Conservation (phyloP, 441 rosid genomes). For the Francoa sonchifolia region DNA sequence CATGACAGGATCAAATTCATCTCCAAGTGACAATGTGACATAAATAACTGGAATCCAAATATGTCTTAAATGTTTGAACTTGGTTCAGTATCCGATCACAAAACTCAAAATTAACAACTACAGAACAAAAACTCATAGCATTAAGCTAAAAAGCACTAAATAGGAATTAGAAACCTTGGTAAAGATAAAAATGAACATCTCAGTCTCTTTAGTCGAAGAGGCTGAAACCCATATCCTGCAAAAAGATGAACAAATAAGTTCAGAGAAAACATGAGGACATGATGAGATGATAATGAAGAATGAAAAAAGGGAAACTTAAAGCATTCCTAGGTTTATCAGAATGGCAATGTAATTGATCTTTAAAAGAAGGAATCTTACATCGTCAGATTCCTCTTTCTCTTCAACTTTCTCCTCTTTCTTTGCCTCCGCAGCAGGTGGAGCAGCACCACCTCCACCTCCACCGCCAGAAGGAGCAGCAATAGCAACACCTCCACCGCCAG, state of each 20-base stretch:
- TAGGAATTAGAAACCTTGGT: conserved; percentile 7
- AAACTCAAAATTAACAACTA: conserved; percentile 18
- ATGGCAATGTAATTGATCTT: background rate
- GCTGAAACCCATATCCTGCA: conserved; percentile 65
- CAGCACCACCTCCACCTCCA: conserved; percentile 27
- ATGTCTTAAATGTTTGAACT: conserved; percentile 9
- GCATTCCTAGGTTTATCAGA: too few species aligned
- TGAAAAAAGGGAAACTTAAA: too few species aligned
- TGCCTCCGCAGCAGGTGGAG: conserved; percentile 50
- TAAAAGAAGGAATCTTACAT: conserved; percentile 23
- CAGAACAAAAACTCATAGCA: conserved; percentile 15
- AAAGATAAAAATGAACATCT: background rate
- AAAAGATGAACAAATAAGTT: background rate
- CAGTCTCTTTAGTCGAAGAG: conserved; percentile 35
- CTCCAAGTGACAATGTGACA: too few species aligned
- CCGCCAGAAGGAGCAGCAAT: conserved; percentile 29
- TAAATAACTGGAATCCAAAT: conserved; percentile 5
- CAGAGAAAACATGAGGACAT: too few species aligned
- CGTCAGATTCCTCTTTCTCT: conserved; percentile 79
- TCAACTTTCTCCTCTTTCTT: conserved; percentile 76
- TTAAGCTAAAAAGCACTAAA: conserved; percentile 7
- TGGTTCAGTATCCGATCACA: conserved; percentile 16
- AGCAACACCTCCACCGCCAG: conserved; percentile 62
- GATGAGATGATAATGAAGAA: too few species aligned
- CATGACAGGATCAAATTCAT: too few species aligned